Percentiles rank a stretch among this genome's conserved stretches.
phyloP scores from a whole-genome alignment of 805 yeast genomes.

The Jamesozyma rosinii region DNA sequence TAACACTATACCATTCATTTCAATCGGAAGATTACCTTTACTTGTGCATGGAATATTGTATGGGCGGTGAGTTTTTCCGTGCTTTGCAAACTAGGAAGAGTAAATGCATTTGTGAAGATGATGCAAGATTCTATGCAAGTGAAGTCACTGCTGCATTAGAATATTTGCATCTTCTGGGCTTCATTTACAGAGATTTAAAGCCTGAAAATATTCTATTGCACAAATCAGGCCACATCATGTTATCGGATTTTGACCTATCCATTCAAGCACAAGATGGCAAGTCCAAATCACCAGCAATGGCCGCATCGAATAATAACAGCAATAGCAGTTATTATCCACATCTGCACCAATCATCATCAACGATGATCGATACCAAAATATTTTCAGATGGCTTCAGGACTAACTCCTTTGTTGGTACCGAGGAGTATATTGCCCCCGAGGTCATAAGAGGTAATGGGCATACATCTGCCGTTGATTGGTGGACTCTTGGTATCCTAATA shows the following conservation, averaged over 20 bases:
- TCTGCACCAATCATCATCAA: conserved; percentile 1
- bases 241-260: conserved; percentile 90
- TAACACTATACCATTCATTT: conserved; percentile 89
- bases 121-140: conserved; percentile 89
- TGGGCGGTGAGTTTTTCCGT: conserved; percentile 98
- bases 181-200: conserved; percentile 89
- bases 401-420: conserved; percentile 97
- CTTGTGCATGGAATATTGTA: conserved; percentile 96
- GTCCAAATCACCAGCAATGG: neutral
- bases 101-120: conserved; percentile 76
- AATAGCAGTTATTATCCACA: neutral
- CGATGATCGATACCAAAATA: conserved; percentile 71
- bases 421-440: conserved; percentile 97
- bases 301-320: conserved; percentile 34
- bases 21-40: conserved; percentile 88
- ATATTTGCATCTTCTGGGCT: conserved; percentile 92
- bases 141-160: conserved; percentile 97
- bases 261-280: conserved; percentile 67
- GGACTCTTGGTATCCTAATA: conserved; percentile 94
- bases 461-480: conserved; percentile 98
- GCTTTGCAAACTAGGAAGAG: conserved; percentile 87
- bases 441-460: conserved; percentile 96
- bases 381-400: conserved; percentile 96
- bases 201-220: conserved; percentile 93
- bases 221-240: conserved; percentile 96